Percentiles rank a stretch among this genome's conserved stretches.
These are phyloP conservation scores for Vigna unguiculata DNA, from an alignment of 306 rosid species.

Conservation along the genomic window DNA sequence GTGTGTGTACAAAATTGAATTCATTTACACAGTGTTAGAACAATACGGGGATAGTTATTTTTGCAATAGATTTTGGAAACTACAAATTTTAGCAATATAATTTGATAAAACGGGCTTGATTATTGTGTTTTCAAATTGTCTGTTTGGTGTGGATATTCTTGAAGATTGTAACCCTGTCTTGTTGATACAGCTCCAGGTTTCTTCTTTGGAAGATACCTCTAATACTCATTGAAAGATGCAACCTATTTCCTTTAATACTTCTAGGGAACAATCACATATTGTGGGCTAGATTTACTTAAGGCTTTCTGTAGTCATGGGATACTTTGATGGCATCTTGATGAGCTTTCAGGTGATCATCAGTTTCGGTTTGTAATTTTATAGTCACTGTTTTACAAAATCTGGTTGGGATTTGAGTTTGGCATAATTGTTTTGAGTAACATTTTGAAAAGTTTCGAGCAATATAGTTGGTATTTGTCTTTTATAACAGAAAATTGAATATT, in stretches of 20 bases:
- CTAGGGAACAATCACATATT: background rate
- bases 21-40: background rate
- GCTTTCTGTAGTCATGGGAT: background rate
- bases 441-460: background rate
- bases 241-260: conserved; percentile 2
- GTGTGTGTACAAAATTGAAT: background rate
- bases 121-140: conserved; percentile 7
- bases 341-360: conserved; percentile 8
- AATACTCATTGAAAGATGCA: conserved; percentile 2
- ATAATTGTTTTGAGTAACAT: background rate
- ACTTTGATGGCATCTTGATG: background rate
- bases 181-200: conserved; percentile 25
- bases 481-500: background rate
- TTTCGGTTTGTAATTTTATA: conserved; percentile 2
- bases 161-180: conserved; percentile 12
- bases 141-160: conserved; percentile 19
- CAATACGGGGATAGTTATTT: background rate
- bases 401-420: background rate
- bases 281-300: background rate
- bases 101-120: conserved; percentile 21
- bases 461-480: conserved; percentile 18
- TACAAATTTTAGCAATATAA: conserved; percentile 4
- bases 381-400: background rate
- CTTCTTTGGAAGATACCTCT: conserved; percentile 2
- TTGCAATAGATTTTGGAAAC: background rate